These are phyloP conservation scores for Aulographum hederae DNA, from an alignment of 2,329 filamentous ascomycete genomes.

Conservation along the genomic window DNA sequence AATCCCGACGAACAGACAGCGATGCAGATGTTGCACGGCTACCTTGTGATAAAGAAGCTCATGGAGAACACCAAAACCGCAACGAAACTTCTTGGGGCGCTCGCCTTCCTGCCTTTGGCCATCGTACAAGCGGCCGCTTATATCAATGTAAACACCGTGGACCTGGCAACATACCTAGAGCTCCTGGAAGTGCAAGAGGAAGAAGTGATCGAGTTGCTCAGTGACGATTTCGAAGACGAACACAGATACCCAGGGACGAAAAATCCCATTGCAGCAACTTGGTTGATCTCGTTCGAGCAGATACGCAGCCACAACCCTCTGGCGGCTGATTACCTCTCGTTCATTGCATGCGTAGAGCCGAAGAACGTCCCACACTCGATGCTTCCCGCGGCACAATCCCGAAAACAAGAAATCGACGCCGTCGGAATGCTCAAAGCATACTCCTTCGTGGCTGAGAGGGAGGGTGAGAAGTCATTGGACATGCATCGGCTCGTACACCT, in stretches of 20 bases:
- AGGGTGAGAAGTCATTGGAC: constrained; percentile 6
- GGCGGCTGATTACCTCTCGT: constrained; percentile 1
- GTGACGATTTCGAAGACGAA: constrained; percentile 14
- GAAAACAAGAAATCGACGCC: constrained; percentile 6
- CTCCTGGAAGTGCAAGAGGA: constrained; percentile 10
- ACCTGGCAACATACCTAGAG: constrained; percentile 5
- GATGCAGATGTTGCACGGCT: constrained; percentile 8
- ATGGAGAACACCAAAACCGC: background rate
- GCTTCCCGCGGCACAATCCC: constrained; percentile 6
- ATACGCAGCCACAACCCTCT: constrained; percentile 11
- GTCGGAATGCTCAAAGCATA: constrained; percentile 9
- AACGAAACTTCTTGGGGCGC: constrained; percentile 3
- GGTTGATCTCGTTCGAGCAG: constrained; percentile 18
- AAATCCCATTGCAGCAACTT: constrained; percentile 18
- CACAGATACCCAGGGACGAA: constrained; percentile 6
- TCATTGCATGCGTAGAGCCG: constrained; percentile 3
- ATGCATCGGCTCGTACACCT: constrained; percentile 9
- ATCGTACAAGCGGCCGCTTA: constrained; percentile 11
- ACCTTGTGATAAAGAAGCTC: background rate
- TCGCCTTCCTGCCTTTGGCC: constrained; percentile 2
- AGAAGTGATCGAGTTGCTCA: constrained; percentile 13
- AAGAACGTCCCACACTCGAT: constrained; percentile 9
- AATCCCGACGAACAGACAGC: constrained; percentile 15
- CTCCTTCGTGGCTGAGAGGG: constrained; percentile 9
- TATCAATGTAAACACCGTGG: constrained; percentile 13